Percentiles rank a stretch among this genome's conserved stretches.
These are phyloP conservation scores for Hyaloscypha finlandica DNA, from an alignment of 495 filamentous ascomycete genomes.

Conservation along the genomic window DNA sequence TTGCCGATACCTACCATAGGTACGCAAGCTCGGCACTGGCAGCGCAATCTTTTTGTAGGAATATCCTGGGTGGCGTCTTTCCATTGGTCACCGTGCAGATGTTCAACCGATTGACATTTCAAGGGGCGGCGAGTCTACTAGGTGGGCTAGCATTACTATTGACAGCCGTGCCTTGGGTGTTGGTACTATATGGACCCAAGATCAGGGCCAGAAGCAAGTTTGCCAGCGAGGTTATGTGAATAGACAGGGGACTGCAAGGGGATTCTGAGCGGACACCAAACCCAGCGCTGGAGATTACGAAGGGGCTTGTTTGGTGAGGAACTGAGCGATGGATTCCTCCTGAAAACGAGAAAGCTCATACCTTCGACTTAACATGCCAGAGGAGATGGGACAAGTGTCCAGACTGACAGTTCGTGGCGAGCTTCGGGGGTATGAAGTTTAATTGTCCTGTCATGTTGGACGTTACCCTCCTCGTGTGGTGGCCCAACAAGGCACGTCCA, in stretches of 20 bases:
- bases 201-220: conserved; percentile 81
- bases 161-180: conserved; percentile 81
- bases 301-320: not conserved
- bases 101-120: conserved; percentile 71
- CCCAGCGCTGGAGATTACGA: not conserved
- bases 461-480: not conserved
- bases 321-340: not conserved
- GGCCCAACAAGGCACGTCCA: not conserved
- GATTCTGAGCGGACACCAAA: not conserved
- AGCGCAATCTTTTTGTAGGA: conserved; percentile 82
- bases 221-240: conserved; percentile 45
- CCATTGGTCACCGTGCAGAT: conserved; percentile 73
- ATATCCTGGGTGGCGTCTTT: conserved; percentile 81
- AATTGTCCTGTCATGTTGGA: not conserved
- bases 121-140: conserved; percentile 72
- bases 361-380: not conserved
- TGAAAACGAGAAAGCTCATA: not conserved
- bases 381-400: not conserved
- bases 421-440: not conserved
- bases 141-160: conserved; percentile 72
- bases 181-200: conserved; percentile 76
- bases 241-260: not conserved
- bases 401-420: not conserved
- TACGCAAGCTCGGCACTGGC: conserved; percentile 88
- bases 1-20: conserved; percentile 86